phyloP scores from a whole-genome alignment of 805 yeast genomes.

The Pachysolen tannophilus region DNA sequence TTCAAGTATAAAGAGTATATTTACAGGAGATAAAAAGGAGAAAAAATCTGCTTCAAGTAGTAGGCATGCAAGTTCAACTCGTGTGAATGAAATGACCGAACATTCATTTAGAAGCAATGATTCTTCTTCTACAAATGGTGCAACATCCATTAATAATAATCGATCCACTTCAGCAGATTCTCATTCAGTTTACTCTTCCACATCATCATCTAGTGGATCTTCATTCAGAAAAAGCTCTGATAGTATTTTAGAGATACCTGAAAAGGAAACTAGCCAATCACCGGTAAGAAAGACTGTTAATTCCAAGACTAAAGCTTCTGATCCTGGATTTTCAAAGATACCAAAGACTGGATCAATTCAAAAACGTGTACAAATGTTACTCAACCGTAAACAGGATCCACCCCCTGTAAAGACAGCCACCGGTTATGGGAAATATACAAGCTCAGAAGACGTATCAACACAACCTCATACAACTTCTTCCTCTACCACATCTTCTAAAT shows the following conservation, averaged over 20 bases:
- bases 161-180: too few species aligned
- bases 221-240: conserved; percentile 8
- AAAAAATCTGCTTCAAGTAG: conserved; percentile 3
- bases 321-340: not conserved
- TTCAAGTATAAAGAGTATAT: conserved; percentile 22
- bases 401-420: conserved; percentile 55
- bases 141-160: conserved; percentile 5
- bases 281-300: not conserved
- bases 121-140: conserved; percentile 1
- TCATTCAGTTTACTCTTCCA: conserved; percentile 1
- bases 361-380: conserved; percentile 42
- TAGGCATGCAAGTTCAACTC: too few species aligned
- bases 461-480: not conserved
- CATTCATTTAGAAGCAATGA: too few species aligned
- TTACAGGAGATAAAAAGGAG: conserved; percentile 23
- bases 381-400: conserved; percentile 32
- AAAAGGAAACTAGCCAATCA: not conserved
- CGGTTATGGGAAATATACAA: conserved; percentile 78
- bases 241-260: conserved; percentile 4
- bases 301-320: conserved; percentile 8
- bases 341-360: conserved; percentile 19
- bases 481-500: too few species aligned
- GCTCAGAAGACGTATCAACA: conserved; percentile 10
- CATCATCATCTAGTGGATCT: conserved; percentile 1
- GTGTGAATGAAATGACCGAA: too few species aligned